Evolutionary conservation across 2,329 filamentous ascomycete genomes (phyloP).

Genomic region (Sclerotinia spermophila): DNA sequence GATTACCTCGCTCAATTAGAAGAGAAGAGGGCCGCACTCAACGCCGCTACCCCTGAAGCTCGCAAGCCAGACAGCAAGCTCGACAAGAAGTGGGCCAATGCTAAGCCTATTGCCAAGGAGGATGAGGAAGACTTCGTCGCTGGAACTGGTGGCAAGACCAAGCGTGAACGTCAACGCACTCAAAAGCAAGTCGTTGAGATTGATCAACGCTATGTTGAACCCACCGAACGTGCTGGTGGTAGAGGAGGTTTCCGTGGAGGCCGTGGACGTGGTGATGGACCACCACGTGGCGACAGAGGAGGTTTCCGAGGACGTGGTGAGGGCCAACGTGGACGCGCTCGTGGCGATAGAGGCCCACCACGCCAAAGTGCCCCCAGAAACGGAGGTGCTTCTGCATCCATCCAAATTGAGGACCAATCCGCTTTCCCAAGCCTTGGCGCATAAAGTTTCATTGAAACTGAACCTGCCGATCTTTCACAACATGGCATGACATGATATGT

Average conservation of each 20-base stretch:
- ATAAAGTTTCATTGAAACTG: conserved; percentile 31
- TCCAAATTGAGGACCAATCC: conserved; percentile 48
- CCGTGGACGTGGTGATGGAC: conserved; percentile 48
- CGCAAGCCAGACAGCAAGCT: conserved; percentile 84
- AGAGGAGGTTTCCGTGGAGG: conserved; percentile 52
- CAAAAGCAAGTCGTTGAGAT: conserved; percentile 87
- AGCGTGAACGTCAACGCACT: conserved; percentile 86
- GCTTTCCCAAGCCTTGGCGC: conserved; percentile 53
- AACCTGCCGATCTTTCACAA: conserved; percentile 23
- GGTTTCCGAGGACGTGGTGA: conserved; percentile 46
- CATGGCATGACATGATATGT: conserved; percentile 22
- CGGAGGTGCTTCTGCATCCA: conserved; percentile 35
- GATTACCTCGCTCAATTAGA: conserved; percentile 79
- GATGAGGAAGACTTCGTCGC: conserved; percentile 73
- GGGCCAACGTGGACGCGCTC: conserved; percentile 47
- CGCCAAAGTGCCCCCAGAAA: conserved; percentile 39
- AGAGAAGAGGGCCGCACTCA: conserved; percentile 72
- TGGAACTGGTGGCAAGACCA: conserved; percentile 69
- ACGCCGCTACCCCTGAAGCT: conserved; percentile 61
- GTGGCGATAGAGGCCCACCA: conserved; percentile 44
- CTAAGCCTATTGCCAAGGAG: conserved; percentile 66
- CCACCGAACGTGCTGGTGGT: conserved; percentile 54
- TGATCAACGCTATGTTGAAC: conserved; percentile 77
- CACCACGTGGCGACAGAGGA: conserved; percentile 43
- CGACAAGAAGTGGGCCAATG: conserved; percentile 90